Evolutionary conservation across 139 green algal species (phyloP), one percentile per base, ranked within the genome.

Genomic region (Pycnococcus provasolii): DNA sequence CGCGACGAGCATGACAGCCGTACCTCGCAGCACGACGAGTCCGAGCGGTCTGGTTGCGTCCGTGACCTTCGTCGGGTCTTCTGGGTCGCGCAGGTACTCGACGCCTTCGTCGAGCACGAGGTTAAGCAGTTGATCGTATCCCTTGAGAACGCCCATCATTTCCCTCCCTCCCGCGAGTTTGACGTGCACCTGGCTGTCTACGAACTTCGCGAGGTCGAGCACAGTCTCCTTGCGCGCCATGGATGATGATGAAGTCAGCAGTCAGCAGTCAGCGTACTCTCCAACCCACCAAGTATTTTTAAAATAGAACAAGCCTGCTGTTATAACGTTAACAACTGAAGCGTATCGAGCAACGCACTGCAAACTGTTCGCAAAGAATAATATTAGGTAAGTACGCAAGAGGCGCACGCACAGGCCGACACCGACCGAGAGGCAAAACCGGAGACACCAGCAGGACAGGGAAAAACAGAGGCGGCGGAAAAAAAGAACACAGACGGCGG

Each of bases 111-210:
- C 92, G 37, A 98, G 80, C 53, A 98, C 92, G n/a, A 98, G 68
- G 70, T 98, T 98, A 1, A 98, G 73, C 48, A 98, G 73, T 77
- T 96, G 92, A 64, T 98, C 92, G 62, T 96, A 98, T 7, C 92
- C 92, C 59, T 98, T 98, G 0, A 98, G 63, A 2, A 87, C 74
- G 3, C 92, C 92, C 37, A 15, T 59, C 41, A 84, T 67, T 66
- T 98, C 88, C 8, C 92, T 51, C 0, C 92, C 92, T 15, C 92
- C 92, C 15, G 79, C 81, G 1, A 98, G 84, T 77, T 98, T 97
- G 0, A 98, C 90, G 1, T 83, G 79, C 1, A 98, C 85, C 37
- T 81, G 86, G 67, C 96, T 96, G 72, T 98, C 92, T 8, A 98
- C 80, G n/a, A 93, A 92, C 64, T 92, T 94, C 0, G 83, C 83